Conservation (phyloP, 495 filamentous ascomycete species). For the Cercophora sp. region DNA sequence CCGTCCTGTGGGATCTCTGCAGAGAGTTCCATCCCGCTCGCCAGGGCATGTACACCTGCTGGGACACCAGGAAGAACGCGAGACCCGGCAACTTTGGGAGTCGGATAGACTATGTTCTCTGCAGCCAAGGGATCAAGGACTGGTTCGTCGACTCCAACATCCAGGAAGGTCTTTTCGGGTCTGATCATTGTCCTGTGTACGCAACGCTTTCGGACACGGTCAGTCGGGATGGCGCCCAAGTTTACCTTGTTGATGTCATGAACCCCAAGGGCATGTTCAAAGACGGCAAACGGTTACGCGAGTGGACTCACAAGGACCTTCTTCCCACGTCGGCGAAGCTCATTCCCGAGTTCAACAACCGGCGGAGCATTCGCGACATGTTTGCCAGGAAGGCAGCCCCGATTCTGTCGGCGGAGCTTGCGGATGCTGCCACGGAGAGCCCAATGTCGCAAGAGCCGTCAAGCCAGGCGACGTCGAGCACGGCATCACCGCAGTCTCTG, state of each 20-base stretch:
- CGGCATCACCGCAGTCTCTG: background rate
- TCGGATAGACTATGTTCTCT: constrained; percentile 90
- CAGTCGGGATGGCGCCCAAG: constrained; percentile 36
- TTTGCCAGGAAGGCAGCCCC: constrained; percentile 57
- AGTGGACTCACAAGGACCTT: constrained; percentile 61
- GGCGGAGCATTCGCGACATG: constrained; percentile 89
- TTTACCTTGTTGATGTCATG: constrained; percentile 68
- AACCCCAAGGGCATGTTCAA: constrained; percentile 75
- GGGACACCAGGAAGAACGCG: constrained; percentile 57
- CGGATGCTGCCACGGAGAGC: background rate
- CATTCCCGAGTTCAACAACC: constrained; percentile 81
- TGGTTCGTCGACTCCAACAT: constrained; percentile 92
- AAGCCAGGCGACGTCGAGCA: background rate
- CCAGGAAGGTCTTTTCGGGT: constrained; percentile 91
- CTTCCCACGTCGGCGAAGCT: constrained; percentile 75
- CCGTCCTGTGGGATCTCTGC: constrained; percentile 82
- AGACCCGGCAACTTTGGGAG: constrained; percentile 88
- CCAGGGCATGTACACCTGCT: constrained; percentile 89
- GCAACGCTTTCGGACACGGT: constrained; percentile 18
- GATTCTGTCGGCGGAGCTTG: constrained; percentile 14
- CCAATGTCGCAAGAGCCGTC: background rate
- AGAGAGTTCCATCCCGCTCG: constrained; percentile 75
- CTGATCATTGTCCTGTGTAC: constrained; percentile 92
- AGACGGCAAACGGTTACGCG: constrained; percentile 61
- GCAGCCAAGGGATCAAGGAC: constrained; percentile 70